Conservation (phyloP, 116 monocot species). For the Papilionanthe hybrid region DNA sequence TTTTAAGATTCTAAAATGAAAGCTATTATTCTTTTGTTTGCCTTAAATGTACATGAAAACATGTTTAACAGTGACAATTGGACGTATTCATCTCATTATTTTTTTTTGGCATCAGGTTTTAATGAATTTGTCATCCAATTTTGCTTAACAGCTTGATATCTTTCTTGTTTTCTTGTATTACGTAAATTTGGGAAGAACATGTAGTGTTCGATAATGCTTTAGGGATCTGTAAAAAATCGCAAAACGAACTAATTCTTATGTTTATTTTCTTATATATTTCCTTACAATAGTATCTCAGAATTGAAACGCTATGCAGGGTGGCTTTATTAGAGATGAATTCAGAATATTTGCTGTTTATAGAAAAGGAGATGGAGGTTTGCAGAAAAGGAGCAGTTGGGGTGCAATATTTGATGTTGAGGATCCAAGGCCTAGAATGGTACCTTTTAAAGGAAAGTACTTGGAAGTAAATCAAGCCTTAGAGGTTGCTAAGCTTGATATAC, state of each 20-base stretch:
- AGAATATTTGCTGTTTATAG: slow-evolving; percentile 68
- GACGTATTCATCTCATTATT: background rate
- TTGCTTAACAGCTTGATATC: background rate
- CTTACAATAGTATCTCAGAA: background rate
- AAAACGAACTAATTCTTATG: background rate
- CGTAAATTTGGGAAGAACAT: background rate
- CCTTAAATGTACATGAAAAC: background rate
- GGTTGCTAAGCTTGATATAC: slow-evolving; percentile 84
- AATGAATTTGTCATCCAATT: background rate
- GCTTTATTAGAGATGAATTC: slow-evolving; percentile 42
- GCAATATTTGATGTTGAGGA: slow-evolving; percentile 82
- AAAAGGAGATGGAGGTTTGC: slow-evolving; percentile 29
- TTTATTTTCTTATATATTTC: background rate
- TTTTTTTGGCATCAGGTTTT: too few relatives aligned
- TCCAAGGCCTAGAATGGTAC: slow-evolving; percentile 50
- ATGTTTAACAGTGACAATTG: background rate
- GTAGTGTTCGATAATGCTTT: background rate
- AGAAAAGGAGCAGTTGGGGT: slow-evolving; percentile 58
- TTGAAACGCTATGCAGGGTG: slow-evolving; percentile 23
- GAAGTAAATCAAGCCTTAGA: slow-evolving; percentile 83
- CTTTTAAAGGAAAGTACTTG: slow-evolving; percentile 45
- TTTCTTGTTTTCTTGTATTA: background rate
- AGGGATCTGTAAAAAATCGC: background rate
- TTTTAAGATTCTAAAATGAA: background rate
- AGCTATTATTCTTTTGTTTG: background rate